Percentiles rank a stretch among this genome's conserved stretches.
Evolutionary conservation across 1,284 basidiomycete species (phyloP).

Genomic region (Cystobasidiaceae sp.): DNA sequence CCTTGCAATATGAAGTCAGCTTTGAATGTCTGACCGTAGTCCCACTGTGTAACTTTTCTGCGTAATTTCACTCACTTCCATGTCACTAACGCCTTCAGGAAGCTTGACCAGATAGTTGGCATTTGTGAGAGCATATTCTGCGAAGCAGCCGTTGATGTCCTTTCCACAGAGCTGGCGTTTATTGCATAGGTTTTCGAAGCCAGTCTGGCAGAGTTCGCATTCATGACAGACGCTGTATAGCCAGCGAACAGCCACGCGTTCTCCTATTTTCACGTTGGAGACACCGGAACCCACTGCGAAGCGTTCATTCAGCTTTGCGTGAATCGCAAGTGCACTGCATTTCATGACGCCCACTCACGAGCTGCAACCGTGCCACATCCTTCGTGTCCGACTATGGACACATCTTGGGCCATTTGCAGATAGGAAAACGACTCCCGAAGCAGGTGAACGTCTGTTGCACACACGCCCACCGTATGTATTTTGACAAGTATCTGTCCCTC

Average conservation of each 20-base stretch:
- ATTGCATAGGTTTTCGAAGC: constrained; percentile 19
- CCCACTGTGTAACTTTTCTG: not conserved
- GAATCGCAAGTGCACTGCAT: not conserved
- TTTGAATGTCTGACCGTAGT: not conserved
- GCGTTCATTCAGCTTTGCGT: constrained; percentile 6
- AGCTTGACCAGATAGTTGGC: constrained; percentile 33
- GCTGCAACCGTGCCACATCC: constrained; percentile 13
- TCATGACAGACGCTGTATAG: constrained; percentile 21
- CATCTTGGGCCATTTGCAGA: not conserved
- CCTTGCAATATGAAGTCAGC: not conserved
- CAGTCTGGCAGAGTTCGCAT: constrained; percentile 19
- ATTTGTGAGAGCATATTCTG: constrained; percentile 15
- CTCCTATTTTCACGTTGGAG: constrained; percentile 12
- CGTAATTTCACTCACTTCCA: constrained; percentile 29
- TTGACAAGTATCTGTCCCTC: constrained; percentile 29
- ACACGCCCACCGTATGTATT: constrained; percentile 15
- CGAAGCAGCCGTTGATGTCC: not conserved
- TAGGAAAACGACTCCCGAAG: constrained; percentile 12
- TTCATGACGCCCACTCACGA: constrained; percentile 3
- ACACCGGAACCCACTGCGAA: constrained; percentile 4
- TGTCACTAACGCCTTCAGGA: constrained; percentile 35
- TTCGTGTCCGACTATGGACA: constrained; percentile 21
- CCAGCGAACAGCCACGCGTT: not conserved
- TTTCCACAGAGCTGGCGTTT: not conserved
- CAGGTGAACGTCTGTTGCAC: not conserved